phyloP scores from a whole-genome alignment of 805 yeast species.

The Teunomyces kruisii region DNA sequence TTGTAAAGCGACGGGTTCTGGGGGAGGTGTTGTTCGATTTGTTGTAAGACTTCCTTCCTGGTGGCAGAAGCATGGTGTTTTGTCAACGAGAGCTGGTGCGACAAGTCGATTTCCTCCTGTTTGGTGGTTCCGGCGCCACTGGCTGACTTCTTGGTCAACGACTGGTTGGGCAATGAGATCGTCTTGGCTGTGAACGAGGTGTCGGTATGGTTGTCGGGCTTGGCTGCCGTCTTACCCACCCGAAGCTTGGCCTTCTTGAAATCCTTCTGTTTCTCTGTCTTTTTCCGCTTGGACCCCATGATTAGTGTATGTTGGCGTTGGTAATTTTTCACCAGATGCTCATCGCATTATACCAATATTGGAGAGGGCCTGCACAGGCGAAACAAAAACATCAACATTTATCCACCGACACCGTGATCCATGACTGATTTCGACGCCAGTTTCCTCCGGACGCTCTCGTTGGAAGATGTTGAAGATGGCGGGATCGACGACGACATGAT shows the following conservation, averaged over 20 bases:
- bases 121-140: conserved; percentile 14
- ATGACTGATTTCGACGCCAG: conserved; percentile 21
- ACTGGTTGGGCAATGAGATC: conserved; percentile 49
- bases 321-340: not conserved
- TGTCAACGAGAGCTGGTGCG: conserved; percentile 64
- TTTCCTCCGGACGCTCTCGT: conserved; percentile 23
- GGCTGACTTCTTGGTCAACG: conserved; percentile 19
- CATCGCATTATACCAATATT: not conserved
- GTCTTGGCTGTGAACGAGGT: conserved; percentile 78
- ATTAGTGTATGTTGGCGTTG: not conserved
- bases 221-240: conserved; percentile 81
- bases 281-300: conserved; percentile 49
- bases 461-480: conserved; percentile 18
- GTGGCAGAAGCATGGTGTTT: conserved; percentile 73
- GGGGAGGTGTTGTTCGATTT: conserved; percentile 53
- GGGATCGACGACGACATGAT: conserved; percentile 13
- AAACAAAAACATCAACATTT: not conserved
- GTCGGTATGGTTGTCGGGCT: conserved; percentile 76
- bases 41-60: conserved; percentile 66
- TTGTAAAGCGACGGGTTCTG: conserved; percentile 53
- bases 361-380: not conserved
- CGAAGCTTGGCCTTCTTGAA: conserved; percentile 74
- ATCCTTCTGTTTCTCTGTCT: conserved; percentile 67
- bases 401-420: not conserved
- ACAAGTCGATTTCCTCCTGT: conserved; percentile 44